Evolutionary conservation across 306 rosid genomes (phyloP).

Genomic region (Ormosia emarginata): DNA sequence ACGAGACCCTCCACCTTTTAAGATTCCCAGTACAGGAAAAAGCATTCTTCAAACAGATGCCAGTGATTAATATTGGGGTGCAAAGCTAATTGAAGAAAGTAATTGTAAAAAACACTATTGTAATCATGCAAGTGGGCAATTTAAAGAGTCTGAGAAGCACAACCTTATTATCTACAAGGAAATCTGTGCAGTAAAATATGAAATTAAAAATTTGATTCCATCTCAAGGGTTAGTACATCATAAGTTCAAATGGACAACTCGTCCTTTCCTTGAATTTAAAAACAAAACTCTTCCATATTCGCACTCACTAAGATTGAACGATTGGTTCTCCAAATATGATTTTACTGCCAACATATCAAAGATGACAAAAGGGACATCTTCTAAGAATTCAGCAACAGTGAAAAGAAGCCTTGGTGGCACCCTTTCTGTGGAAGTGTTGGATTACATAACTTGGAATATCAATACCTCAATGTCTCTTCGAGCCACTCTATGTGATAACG

Average conservation of each 20-base stretch:
- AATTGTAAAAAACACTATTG: background rate
- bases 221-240: background rate
- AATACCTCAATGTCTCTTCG: too few relatives aligned
- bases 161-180: background rate
- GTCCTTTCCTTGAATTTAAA: background rate
- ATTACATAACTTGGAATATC: too few relatives aligned
- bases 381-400: too few relatives aligned
- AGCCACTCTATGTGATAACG: too few relatives aligned
- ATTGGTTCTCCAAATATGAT: background rate
- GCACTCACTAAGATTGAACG: background rate
- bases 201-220: background rate
- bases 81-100: background rate
- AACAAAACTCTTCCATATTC: background rate
- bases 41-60: background rate
- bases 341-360: too few relatives aligned
- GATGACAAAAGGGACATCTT: too few relatives aligned
- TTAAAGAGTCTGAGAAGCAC: background rate
- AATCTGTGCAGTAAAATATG: background rate
- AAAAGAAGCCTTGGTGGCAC: too few relatives aligned
- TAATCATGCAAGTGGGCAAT: background rate
- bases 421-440: too few relatives aligned
- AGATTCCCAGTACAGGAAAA: background rate
- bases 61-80: too few relatives aligned
- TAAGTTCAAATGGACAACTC: background rate
- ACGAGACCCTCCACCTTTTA: background rate